Conservation (phyloP, 2,329 filamentous ascomycete genomes). For the Decorospora gaudefroyi region DNA sequence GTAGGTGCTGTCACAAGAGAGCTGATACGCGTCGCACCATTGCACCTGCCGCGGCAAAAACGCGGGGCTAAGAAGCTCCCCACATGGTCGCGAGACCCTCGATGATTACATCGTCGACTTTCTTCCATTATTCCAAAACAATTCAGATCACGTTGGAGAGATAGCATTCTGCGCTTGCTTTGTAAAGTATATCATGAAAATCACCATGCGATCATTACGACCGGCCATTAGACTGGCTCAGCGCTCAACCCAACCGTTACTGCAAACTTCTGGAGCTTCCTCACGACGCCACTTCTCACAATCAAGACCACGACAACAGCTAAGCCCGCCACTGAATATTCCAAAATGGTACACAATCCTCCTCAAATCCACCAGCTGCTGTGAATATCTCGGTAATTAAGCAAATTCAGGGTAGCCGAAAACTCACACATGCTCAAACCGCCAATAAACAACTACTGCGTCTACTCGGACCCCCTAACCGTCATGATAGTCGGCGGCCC, state of each 20-base stretch:
- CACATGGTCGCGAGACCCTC: constrained; percentile 6
- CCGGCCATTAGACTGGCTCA: constrained; percentile 20
- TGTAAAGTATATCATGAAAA: constrained; percentile 8
- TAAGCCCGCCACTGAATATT: constrained; percentile 46
- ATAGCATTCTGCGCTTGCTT: not conserved
- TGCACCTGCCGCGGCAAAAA: too few species aligned
- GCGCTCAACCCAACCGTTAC: constrained; percentile 11
- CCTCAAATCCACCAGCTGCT: not conserved
- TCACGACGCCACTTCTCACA: constrained; percentile 36
- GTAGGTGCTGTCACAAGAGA: constrained; percentile 10
- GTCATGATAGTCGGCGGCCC: constrained; percentile 96
- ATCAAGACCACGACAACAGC: constrained; percentile 24
- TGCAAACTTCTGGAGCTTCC: constrained; percentile 20
- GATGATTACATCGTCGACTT: constrained; percentile 7
- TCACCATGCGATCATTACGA: constrained; percentile 28
- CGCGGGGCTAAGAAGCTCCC: constrained; percentile 15
- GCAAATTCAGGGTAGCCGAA: constrained; percentile 86
- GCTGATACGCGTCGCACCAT: constrained; percentile 28
- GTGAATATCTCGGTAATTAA: too few species aligned
- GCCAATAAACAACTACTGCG: constrained; percentile 96
- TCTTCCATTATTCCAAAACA: constrained; percentile 4
- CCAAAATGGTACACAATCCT: constrained; percentile 48
- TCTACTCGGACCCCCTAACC: constrained; percentile 82
- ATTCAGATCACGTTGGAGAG: not conserved
- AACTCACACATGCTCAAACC: constrained; percentile 92